phyloP scores from a whole-genome alignment of 495 filamentous ascomycete species.

The Annulohypoxylon maeteangense region DNA sequence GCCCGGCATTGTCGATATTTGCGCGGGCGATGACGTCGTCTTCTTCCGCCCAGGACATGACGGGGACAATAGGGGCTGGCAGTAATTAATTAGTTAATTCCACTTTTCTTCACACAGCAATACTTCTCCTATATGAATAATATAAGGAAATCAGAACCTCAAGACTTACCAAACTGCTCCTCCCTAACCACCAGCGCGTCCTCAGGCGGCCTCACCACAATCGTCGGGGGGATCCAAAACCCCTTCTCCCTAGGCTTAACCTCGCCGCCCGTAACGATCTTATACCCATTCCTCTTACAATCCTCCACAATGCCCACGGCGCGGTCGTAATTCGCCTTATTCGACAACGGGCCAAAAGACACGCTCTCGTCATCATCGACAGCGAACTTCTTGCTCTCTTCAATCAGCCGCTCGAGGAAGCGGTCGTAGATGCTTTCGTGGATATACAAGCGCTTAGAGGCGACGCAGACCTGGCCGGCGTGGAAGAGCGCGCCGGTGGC shows the following conservation, averaged over 20 bases:
- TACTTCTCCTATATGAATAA: too few species aligned
- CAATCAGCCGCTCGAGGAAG: constrained; percentile 66
- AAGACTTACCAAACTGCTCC: constrained; percentile 60
- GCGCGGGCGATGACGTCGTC: constrained; percentile 67
- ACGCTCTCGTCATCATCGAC: constrained; percentile 56
- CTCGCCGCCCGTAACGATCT: constrained; percentile 54
- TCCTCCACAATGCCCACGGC: constrained; percentile 60
- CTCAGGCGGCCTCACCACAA: constrained; percentile 61
- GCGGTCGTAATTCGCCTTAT: constrained; percentile 66
- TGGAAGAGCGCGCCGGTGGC: constrained; percentile 68
- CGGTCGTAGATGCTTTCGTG: constrained; percentile 73
- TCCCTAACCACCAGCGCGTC: constrained; percentile 56
- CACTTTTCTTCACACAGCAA: too few species aligned
- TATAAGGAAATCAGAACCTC: too few species aligned
- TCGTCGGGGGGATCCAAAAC: constrained; percentile 61
- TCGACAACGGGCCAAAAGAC: constrained; percentile 67
- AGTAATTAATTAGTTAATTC: background rate
- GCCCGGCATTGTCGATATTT: constrained; percentile 65
- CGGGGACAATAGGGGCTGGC: constrained; percentile 64
- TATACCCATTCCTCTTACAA: constrained; percentile 57
- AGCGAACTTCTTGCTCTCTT: constrained; percentile 63
- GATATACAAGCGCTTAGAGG: constrained; percentile 73
- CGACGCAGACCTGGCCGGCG: constrained; percentile 65
- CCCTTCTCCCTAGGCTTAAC: constrained; percentile 50
- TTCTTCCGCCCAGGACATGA: constrained; percentile 66